Evolutionary conservation across 768 basidiomycete genomes (phyloP), one percentile per base, ranked within the genome.

Genomic region (Fistulinella prunicolor): DNA sequence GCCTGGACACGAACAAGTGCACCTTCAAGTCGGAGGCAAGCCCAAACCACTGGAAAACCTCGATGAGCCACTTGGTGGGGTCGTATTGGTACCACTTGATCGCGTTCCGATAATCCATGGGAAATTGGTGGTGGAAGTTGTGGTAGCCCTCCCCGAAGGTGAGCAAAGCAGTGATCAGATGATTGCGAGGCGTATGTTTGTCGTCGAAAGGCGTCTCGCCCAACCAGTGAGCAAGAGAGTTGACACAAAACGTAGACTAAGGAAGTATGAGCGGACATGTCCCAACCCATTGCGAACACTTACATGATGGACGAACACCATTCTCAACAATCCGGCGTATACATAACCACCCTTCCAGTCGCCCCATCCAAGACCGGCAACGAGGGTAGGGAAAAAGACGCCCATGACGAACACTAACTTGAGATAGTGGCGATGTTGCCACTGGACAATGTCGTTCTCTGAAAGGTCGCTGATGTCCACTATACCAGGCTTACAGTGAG

Each of bases 131-230:
- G 73, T 97, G 94, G 81, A 95, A 95, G 70, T 97, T 97, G 77
- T 97, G 94, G 74, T 97, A 97, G 14, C 94, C 94, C 69, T 97
- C 94, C 45, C 94, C 94, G 60, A 94, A 85, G 30, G 94, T 96
- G 51, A 83, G 85, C 24, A 96, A 73, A 3, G 94, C 94, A 24
- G 93, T 94, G 64, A 94, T 64, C 51, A 93, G 65, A 69, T 94
- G 93, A 68, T 95, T 92, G 44, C 86, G 79, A 16, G 94, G 93
- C 9, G 90, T 88, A 69, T 94, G 90, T 73, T 94, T 94, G 80
- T 94, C 90, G 69, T 95, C 93, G 62, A 93, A 95, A 20, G 92
- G 89, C 8, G 86, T 73, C 51, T 93, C 92, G 41, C 94, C 94
- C 51, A 97, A 82, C 90, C 90, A 96, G 70, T 97, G 94, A 14